A percentile compares a stretch with the other conserved stretches of the same genome.
phyloP scores from a whole-genome alignment of 2,329 filamentous ascomycete species.

The Alternaria viburni region DNA sequence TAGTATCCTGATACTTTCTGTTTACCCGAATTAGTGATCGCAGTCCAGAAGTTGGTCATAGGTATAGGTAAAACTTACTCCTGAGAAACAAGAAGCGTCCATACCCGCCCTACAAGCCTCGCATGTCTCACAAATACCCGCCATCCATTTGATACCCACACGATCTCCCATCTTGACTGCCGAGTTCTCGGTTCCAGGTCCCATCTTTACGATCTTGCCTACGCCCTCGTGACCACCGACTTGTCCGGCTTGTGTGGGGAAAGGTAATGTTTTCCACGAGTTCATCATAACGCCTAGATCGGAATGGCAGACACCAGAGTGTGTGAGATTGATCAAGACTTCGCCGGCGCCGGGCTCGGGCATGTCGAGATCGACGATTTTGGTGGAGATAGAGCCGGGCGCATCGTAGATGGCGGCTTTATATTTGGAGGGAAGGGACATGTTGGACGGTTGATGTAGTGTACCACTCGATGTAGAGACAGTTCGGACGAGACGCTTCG shows the following conservation, averaged over 20 bases:
- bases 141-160: constrained; percentile 74
- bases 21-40: neutral
- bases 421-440: constrained; percentile 60
- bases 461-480: neutral
- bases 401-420: constrained; percentile 70
- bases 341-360: constrained; percentile 69
- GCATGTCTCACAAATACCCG: constrained; percentile 58
- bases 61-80: constrained; percentile 25
- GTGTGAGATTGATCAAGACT: constrained; percentile 67
- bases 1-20: constrained; percentile 68
- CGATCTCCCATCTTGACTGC: constrained; percentile 69
- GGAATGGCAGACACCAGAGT: constrained; percentile 70
- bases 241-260: constrained; percentile 65
- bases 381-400: constrained; percentile 69
- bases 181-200: constrained; percentile 62
- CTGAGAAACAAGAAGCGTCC: constrained; percentile 45
- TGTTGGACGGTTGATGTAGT: neutral
- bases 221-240: constrained; percentile 75
- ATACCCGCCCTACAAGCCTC: constrained; percentile 53
- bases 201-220: constrained; percentile 69
- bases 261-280: constrained; percentile 62
- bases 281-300: constrained; percentile 61
- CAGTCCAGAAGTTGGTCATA: neutral
- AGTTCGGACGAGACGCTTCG: neutral
- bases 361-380: constrained; percentile 67